These are phyloP conservation scores for Tephrocybe sp. DNA, from an alignment of 768 basidiomycete species.

Conservation along the genomic window DNA sequence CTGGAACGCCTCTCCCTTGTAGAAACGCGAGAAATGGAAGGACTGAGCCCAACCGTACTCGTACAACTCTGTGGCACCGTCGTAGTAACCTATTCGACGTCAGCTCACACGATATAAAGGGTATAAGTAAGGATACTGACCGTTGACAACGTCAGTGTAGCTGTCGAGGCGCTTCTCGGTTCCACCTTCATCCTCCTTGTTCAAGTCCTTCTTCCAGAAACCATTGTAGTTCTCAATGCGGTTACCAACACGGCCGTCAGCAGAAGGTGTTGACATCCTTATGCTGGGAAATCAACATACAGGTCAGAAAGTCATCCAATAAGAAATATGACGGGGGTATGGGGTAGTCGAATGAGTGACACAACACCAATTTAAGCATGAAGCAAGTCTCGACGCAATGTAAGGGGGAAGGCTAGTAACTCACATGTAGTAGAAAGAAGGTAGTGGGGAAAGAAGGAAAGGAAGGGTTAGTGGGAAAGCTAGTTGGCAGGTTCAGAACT, in stretches of 20 bases:
- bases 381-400: constrained; percentile 22
- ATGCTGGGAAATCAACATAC: neutral
- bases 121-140: constrained; percentile 39
- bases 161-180: constrained; percentile 73
- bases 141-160: constrained; percentile 94
- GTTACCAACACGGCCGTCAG: constrained; percentile 61
- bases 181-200: constrained; percentile 63
- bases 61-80: constrained; percentile 93
- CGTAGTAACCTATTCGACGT: constrained; percentile 76
- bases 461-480: constrained; percentile 5
- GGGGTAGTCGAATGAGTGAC: constrained; percentile 33
- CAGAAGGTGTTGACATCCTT: constrained; percentile 16
- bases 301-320: constrained; percentile 8
- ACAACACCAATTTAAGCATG: constrained; percentile 24
- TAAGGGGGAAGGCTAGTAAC: constrained; percentile 1
- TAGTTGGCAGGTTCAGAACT: constrained; percentile 18
- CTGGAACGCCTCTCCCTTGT: constrained; percentile 80
- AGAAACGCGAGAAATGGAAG: constrained; percentile 98
- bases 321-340: constrained; percentile 1
- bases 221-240: constrained; percentile 85
- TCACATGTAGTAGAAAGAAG: constrained; percentile 13
- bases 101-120: neutral
- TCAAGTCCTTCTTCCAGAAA: constrained; percentile 88
- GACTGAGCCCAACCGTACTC: constrained; percentile 91
- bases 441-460: constrained; percentile 3